Percentiles rank a stretch among this genome's conserved stretches.
Conservation (phyloP, 2,329 filamentous ascomycete species). For the Aspergillus caelatus region DNA sequence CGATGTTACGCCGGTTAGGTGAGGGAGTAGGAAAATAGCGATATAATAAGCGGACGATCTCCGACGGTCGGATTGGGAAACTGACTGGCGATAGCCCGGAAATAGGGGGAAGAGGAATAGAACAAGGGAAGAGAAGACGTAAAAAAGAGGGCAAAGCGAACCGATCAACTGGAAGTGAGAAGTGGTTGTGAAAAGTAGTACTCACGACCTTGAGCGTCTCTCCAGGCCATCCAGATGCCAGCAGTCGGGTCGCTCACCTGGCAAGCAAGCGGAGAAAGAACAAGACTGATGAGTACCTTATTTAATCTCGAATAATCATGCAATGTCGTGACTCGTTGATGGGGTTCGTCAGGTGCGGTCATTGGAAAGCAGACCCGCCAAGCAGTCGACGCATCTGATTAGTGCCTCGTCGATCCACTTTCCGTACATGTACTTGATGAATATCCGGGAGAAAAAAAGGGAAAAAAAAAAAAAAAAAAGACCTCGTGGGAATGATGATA, state of each 20-base stretch:
- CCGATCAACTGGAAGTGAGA: background rate
- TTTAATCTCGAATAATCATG: slow-evolving; percentile 16
- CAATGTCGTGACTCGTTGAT: slow-evolving; percentile 15
- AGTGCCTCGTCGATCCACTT: background rate
- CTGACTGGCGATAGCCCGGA: slow-evolving; percentile 6
- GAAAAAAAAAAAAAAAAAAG: background rate
- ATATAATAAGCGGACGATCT: slow-evolving; percentile 16
- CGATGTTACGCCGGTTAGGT: background rate
- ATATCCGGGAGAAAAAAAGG: background rate
- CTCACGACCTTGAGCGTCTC: background rate
- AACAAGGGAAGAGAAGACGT: background rate
- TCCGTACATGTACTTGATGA: background rate
- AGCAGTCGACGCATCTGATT: background rate
- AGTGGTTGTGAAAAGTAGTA: background rate
- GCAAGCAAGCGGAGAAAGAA: background rate
- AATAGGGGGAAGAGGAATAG: slow-evolving; percentile 1
- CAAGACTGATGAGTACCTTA: background rate
- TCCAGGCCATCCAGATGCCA: slow-evolving; percentile 3
- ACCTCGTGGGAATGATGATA: background rate
- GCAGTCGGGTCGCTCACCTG: background rate
- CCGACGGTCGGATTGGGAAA: slow-evolving; percentile 11
- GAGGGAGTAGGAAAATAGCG: slow-evolving; percentile 3
- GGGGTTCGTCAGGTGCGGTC: slow-evolving; percentile 15
- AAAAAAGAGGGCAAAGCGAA: slow-evolving; percentile 1
- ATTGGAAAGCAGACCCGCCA: background rate